phyloP scores from a whole-genome alignment of 768 basidiomycete genomes.

The Coprinellus micaceus region DNA sequence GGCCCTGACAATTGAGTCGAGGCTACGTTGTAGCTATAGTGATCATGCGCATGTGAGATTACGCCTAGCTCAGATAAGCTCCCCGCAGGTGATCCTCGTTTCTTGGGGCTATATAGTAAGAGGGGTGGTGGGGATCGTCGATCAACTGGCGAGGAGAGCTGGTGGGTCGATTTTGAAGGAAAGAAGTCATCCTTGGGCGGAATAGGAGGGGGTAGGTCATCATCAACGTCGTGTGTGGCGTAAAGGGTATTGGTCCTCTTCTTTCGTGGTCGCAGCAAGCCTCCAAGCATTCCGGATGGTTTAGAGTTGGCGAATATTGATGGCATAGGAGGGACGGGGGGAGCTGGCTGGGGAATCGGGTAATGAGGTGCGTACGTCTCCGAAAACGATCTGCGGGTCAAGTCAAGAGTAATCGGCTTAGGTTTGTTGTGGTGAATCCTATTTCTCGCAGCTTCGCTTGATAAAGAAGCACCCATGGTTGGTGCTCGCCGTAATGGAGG shows the following conservation, averaged over 20 bases:
- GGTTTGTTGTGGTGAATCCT: conserved; percentile 7
- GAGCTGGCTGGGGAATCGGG: conserved; percentile 24
- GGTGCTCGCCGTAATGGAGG: neutral
- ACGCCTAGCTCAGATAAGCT: too few relatives aligned
- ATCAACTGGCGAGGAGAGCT: too few relatives aligned
- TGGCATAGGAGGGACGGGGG: conserved; percentile 6
- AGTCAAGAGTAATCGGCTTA: conserved; percentile 17
- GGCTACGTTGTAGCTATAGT: neutral
- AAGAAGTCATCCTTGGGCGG: conserved; percentile 38
- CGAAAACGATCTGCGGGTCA: conserved; percentile 30
- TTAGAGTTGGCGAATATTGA: neutral
- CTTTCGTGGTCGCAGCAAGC: conserved; percentile 40
- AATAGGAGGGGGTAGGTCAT: conserved; percentile 34
- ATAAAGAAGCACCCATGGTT: conserved; percentile 7
- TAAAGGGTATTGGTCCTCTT: conserved; percentile 14
- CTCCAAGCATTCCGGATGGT: conserved; percentile 23
- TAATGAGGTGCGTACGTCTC: conserved; percentile 28
- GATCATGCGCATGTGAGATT: too few relatives aligned
- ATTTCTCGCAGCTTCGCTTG: neutral
- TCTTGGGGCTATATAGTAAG: neutral
- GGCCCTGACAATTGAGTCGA: neutral
- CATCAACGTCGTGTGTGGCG: conserved; percentile 17
- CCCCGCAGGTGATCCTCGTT: too few relatives aligned
- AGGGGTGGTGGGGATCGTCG: neutral
- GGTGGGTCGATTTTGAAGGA: too few relatives aligned